phyloP scores from a whole-genome alignment of 495 filamentous ascomycete genomes.

The Aspergillus baeticus region DNA sequence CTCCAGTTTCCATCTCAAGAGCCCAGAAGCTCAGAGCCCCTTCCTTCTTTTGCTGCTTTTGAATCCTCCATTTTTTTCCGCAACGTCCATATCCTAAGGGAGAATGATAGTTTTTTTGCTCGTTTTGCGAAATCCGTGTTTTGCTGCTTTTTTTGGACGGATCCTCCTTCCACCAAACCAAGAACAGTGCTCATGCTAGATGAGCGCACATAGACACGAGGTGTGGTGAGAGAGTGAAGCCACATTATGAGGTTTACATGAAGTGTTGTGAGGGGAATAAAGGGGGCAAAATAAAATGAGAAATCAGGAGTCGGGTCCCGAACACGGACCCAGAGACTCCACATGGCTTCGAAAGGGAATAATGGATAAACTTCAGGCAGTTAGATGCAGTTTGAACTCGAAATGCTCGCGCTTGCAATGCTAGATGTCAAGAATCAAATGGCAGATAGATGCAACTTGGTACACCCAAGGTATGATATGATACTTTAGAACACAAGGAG shows the following conservation, averaged over 20 bases:
- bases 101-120: conserved; percentile 6
- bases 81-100: conserved; percentile 1
- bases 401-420: conserved; percentile 54
- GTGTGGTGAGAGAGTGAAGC: conserved; percentile 21
- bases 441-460: conserved; percentile 40
- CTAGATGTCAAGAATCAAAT: conserved; percentile 39
- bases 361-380: conserved; percentile 20
- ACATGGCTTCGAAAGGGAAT: conserved; percentile 15
- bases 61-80: neutral
- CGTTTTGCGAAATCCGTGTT: conserved; percentile 13
- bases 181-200: conserved; percentile 1
- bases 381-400: conserved; percentile 40
- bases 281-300: conserved; percentile 12
- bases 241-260: conserved; percentile 35
- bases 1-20: conserved; percentile 17
- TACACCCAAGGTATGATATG: conserved; percentile 33
- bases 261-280: conserved; percentile 6
- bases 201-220: neutral
- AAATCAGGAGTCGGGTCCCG: conserved; percentile 3
- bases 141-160: conserved; percentile 26
- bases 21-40: neutral
- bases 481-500: conserved; percentile 23
- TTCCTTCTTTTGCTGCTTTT: conserved; percentile 6
- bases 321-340: neutral
- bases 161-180: conserved; percentile 22